phyloP scores from a whole-genome alignment of 306 rosid species.

The Abrus pulchellus region DNA sequence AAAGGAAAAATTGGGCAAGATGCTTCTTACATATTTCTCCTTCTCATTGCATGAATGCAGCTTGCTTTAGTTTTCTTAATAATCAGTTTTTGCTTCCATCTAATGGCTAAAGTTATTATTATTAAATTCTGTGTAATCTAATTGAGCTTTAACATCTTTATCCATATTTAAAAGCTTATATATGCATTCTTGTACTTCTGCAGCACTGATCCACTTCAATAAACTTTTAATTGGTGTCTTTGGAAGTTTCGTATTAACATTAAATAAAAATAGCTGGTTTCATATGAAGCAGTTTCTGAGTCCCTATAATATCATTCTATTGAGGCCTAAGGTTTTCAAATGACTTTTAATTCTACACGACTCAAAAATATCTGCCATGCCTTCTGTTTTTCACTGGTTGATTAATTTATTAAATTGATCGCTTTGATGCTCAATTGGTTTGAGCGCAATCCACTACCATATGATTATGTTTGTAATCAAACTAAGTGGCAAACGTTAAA shows the following conservation, averaged over 20 bases:
- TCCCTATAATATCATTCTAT: not conserved
- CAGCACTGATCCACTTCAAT: conserved; percentile 39
- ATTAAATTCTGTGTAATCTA: conserved; percentile 8
- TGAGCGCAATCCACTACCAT: conserved; percentile 40
- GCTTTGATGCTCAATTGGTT: conserved; percentile 41
- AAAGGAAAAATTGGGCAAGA: conserved; percentile 13
- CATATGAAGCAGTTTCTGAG: not conserved
- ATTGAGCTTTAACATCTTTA: conserved; percentile 20
- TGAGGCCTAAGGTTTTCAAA: conserved; percentile 31
- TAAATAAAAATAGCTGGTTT: conserved; percentile 19
- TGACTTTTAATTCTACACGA: conserved; percentile 5
- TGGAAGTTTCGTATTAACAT: not conserved
- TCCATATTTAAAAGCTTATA: conserved; percentile 33
- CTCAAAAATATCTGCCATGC: conserved; percentile 45
- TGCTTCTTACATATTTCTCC: conserved; percentile 20
- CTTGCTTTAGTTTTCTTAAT: conserved; percentile 7
- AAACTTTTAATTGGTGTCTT: conserved; percentile 13
- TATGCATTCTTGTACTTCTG: conserved; percentile 26
- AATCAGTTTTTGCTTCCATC: conserved; percentile 2
- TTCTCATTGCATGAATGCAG: conserved; percentile 12
- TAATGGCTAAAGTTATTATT: conserved; percentile 20
- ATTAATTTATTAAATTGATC: conserved; percentile 40
- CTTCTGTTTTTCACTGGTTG: conserved; percentile 35
- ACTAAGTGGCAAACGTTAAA: conserved; percentile 49
- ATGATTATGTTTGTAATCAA: conserved; percentile 40